Evolutionary conservation across 148 eudicot species (phyloP), one percentile per base, ranked within the genome.

Genomic region (Nyssa sinensis): DNA sequence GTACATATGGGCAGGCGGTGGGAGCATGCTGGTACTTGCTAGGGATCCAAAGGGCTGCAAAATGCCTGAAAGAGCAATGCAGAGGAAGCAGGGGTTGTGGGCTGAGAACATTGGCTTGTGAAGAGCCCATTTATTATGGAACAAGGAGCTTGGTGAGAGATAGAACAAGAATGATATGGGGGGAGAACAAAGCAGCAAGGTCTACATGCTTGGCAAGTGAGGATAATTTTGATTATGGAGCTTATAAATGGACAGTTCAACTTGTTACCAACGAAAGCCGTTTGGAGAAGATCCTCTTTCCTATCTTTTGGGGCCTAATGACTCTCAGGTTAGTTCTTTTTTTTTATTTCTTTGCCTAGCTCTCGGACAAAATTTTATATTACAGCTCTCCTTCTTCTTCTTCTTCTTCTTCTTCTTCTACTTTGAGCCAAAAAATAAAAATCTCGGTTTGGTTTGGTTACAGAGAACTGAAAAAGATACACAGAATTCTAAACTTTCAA

Each of bases 221-320:
- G 23, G 82, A 84, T 3, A 80, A 81, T 32, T 92, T 84, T 74
- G 82, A 87, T 68, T 94, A 86, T 76, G 98, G 97, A 69, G 97
- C 90, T 76, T 90, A 88, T 75, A 86, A 90, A 77, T 94, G 98
- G 98, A 86, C 91, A 3, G 85, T 88, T 61, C 93, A 92, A 70
- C 98, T 92, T 76, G 84, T 94, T 69, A 70, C 78, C 37, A 92
- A 90, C 55, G 85, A 88, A 9, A 90, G 80, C 68, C 94, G 96
- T 0, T 62, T 92, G 30, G 97, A 92, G 81, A 94, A 94, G 73
- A 81, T 92, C n/a, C 88, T 94, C 25, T 86, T 90, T 83, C 98
- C 98, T 41, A 90, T 94, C 29, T 94, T 94, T 58, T 92, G 96
- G 97, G 98, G 97, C 19, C 89, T 94, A 64, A 94, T 94, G 98